phyloP scores from a whole-genome alignment of 805 yeast species.

The Blastobotrys robertii region DNA sequence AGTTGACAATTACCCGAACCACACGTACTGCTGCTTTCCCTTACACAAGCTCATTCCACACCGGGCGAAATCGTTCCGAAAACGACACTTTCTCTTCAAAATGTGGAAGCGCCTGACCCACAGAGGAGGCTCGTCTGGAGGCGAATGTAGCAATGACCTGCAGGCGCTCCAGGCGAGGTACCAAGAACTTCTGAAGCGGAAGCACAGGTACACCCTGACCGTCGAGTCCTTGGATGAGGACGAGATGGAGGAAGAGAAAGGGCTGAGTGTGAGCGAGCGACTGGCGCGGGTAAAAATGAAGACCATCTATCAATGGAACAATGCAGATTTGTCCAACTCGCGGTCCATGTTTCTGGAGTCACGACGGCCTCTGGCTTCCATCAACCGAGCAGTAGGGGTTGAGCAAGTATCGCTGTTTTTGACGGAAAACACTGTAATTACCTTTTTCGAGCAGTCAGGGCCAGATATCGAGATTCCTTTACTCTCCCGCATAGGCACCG shows the following conservation, averaged over 20 bases:
- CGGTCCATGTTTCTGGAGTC: constrained; percentile 28
- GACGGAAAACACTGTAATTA: constrained; percentile 37
- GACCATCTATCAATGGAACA: constrained; percentile 27
- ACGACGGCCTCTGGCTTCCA: constrained; percentile 36
- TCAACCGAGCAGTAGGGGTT: constrained; percentile 39
- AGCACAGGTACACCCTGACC: too few relatives aligned
- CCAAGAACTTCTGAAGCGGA: too few relatives aligned
- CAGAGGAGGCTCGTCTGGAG: neutral
- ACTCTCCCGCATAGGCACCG: constrained; percentile 36
- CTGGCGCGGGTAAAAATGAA: constrained; percentile 12
- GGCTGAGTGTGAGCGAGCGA: neutral
- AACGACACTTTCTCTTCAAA: constrained; percentile 1
- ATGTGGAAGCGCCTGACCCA: neutral
- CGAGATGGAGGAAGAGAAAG: constrained; percentile 1
- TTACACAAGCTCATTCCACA: constrained; percentile 34
- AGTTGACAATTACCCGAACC: constrained; percentile 42
- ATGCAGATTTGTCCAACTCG: constrained; percentile 16
- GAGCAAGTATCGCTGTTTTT: constrained; percentile 49
- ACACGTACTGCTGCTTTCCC: constrained; percentile 47
- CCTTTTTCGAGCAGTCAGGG: constrained; percentile 50
- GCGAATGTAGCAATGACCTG: neutral
- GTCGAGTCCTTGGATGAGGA: constrained; percentile 4
- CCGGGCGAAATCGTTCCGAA: neutral
- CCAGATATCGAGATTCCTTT: constrained; percentile 44
- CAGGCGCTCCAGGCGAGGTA: too few relatives aligned